phyloP scores from a whole-genome alignment of 2,329 filamentous ascomycete species.

The Fusarium nygamai region DNA sequence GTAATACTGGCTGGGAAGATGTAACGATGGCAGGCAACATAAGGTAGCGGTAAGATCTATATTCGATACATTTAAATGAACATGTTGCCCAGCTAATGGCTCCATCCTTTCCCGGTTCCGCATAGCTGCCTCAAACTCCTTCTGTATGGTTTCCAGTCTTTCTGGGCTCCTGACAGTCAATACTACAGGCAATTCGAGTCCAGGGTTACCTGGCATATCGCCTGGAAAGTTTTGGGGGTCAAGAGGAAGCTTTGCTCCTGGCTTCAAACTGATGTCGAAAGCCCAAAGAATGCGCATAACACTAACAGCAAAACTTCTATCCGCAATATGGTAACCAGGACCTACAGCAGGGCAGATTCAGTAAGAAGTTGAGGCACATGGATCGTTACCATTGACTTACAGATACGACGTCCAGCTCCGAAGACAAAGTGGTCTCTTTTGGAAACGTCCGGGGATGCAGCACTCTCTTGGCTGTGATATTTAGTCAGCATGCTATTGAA shows the following conservation, averaged over 20 bases:
- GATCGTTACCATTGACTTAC: background rate
- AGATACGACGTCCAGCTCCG: background rate
- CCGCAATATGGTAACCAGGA: background rate
- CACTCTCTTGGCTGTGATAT: background rate
- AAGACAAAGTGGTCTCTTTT: background rate
- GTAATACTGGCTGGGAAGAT: too few relatives aligned
- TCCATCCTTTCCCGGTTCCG: background rate
- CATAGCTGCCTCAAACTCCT: background rate
- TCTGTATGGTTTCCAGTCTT: background rate
- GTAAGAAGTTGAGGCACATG: rapidly evolving
- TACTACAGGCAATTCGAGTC: background rate
- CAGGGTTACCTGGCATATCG: background rate
- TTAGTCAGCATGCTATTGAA: background rate
- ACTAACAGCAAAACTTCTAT: background rate
- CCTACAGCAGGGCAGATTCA: background rate
- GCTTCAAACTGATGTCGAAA: background rate
- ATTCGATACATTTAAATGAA: background rate
- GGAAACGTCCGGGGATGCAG: background rate
- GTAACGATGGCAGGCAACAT: too few relatives aligned
- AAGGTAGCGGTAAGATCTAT: background rate
- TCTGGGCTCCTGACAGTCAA: background rate
- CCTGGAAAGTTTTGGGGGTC: background rate
- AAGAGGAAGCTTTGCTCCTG: background rate
- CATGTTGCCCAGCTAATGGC: background rate
- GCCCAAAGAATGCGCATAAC: background rate